Percentiles rank a stretch among this genome's conserved stretches.
Conservation (phyloP, 2,329 filamentous ascomycete genomes). For the Magnaporthiopsis poae region DNA sequence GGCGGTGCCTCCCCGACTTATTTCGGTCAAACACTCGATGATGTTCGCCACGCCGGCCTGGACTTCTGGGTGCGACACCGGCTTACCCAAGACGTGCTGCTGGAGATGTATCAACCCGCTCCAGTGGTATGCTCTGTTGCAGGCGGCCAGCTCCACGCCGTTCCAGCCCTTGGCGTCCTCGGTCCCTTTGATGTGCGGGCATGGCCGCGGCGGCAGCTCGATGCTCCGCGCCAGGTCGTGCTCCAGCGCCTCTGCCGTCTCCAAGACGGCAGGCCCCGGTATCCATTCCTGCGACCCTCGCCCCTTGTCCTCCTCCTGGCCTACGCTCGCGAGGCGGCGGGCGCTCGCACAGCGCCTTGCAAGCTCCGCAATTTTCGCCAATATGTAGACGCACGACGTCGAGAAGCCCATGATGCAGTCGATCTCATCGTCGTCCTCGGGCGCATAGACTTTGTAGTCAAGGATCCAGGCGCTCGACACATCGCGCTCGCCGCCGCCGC, state of each 20-base stretch:
- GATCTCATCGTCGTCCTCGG: constrained; percentile 54
- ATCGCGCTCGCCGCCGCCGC: constrained; percentile 44
- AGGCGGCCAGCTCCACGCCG: constrained; percentile 55
- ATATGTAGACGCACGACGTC: constrained; percentile 57
- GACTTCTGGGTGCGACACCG: constrained; percentile 48
- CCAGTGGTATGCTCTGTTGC: constrained; percentile 72
- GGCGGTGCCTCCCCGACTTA: constrained; percentile 57
- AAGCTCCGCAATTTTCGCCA: constrained; percentile 63
- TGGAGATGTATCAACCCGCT: constrained; percentile 68
- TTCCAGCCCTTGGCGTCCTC: constrained; percentile 48
- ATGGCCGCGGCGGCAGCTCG: constrained; percentile 30
- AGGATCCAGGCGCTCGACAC: constrained; percentile 43
- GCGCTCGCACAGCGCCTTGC: constrained; percentile 54
- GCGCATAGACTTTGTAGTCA: constrained; percentile 40
- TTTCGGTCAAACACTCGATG: constrained; percentile 48
- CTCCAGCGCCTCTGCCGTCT: constrained; percentile 50
- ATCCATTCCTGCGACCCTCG: constrained; percentile 41
- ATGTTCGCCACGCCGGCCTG: constrained; percentile 55
- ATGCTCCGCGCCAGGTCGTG: constrained; percentile 51
- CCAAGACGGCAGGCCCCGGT: constrained; percentile 43
- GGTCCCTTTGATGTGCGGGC: constrained; percentile 36
- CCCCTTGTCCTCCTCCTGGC: not conserved
- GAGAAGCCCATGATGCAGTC: constrained; percentile 77
- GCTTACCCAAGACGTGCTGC: constrained; percentile 58
- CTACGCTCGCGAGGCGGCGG: constrained; percentile 30